Base-by-base conservation (phyloP, 2,329 filamentous ascomycete genomes). In the Setomelanomma holmii region DNA sequence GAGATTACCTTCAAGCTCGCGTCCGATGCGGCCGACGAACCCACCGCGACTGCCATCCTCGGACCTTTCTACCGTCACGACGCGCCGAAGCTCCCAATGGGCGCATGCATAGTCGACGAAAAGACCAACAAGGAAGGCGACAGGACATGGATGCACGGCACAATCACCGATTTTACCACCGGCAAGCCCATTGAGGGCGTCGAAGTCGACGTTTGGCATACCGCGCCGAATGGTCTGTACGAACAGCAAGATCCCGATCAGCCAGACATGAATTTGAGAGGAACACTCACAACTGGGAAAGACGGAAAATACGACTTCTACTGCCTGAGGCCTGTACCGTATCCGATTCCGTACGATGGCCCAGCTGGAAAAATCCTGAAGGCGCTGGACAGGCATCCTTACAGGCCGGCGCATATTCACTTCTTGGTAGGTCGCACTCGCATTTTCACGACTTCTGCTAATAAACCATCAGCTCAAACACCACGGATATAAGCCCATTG, bases 21-120 rank as follows among this genome's bases (percentile, higher is more conserved):
- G 23, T 81, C 82, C 43, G 80, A 82, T 34, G 79, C 79, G 1
- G 54, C 51, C 19, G 75, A 77, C 49, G 68, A 72, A 20, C 80
- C 86, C 10, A 95, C 90, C 4, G 84, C 89, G 2, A 89, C 89
- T 4, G 86, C 91, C 35, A 91, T 96, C 60, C 83, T 96, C 0
- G 91, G 91, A 0, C 91, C 91, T 1, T 96, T 96, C 78, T 96
- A 90, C 84, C 84, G 90, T 5, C 82, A 85, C 38, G 83, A 92
- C 61, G 86, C 90, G 0, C 90, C 91, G 4, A 76, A 83, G 51
- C 83, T 87, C 40, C 76, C 85, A n/a, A 89, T 89, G 67, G 91
- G 89, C 43, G 83, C 81, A 40, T 86, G 80, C 63, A 90, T 95
- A 56, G 80, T 87, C 1, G 64, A 61, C 78, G 56, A 82, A 22